Percentiles rank a stretch among this genome's conserved stretches.
Conservation (phyloP, 768 basidiomycete species). For the Mycena sanguinolenta region DNA sequence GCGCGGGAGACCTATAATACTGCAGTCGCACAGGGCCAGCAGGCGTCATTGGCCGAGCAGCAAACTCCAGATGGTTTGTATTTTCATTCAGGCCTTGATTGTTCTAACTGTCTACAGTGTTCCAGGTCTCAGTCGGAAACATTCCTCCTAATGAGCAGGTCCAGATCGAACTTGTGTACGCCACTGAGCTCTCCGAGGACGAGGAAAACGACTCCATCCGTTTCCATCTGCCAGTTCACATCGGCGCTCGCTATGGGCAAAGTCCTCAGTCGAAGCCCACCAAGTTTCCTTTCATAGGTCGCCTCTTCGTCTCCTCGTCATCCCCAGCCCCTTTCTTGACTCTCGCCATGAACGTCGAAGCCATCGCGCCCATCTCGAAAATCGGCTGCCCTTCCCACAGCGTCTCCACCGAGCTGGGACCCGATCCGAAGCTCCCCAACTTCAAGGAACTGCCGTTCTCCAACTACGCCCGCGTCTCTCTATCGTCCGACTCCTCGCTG, state of each 20-base stretch:
- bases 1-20: slow-evolving; percentile 24
- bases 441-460: slow-evolving; percentile 34
- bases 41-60: slow-evolving; percentile 26
- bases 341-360: slow-evolving; percentile 27
- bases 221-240: slow-evolving; percentile 23
- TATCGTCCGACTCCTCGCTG: slow-evolving; percentile 37
- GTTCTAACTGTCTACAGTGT: slow-evolving; percentile 13
- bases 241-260: slow-evolving; percentile 32
- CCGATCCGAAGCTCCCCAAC: slow-evolving; percentile 33
- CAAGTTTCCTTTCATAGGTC: neutral
- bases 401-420: slow-evolving; percentile 36
- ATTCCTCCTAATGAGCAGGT: slow-evolving; percentile 24
- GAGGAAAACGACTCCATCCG: slow-evolving; percentile 29
- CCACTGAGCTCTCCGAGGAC: slow-evolving; percentile 29
- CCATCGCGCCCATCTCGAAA: slow-evolving; percentile 30
- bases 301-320: slow-evolving; percentile 7
- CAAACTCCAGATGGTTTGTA: slow-evolving; percentile 30
- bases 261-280: slow-evolving; percentile 9
- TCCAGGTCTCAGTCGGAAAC: slow-evolving; percentile 30
- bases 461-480: slow-evolving; percentile 28
- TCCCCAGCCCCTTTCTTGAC: slow-evolving; percentile 19
- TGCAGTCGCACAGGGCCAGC: slow-evolving; percentile 27
- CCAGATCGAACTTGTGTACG: slow-evolving; percentile 24
- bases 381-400: slow-evolving; percentile 34
- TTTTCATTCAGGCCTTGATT: neutral